Evolutionary conservation across 805 yeast genomes (phyloP), one percentile per base, ranked within the genome.

Genomic region (Saccharomycopsis guyanensis): DNA sequence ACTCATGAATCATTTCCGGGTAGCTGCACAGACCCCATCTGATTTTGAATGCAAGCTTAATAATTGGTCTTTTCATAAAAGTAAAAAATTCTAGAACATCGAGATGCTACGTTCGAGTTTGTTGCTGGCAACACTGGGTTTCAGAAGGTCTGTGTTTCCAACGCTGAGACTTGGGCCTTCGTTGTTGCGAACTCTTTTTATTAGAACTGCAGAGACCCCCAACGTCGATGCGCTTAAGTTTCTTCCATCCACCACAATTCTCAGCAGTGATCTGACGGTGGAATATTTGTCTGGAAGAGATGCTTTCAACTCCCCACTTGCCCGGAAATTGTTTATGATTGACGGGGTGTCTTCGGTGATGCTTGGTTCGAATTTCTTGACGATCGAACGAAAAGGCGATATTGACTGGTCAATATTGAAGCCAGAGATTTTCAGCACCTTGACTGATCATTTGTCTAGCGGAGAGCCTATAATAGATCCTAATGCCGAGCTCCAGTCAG

Each of bases 191-290:
- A 40, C 59, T 0, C 47, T 82, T 27, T 82, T 80, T 61, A 87
- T 87, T 38, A 94, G 86, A 60, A 87, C 96, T 0, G 80, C 82
- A 29, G 77, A 80, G 25, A 87, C 96, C 0, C 96, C 96, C 1
- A 87, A 87, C 59, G 89, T 80, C 45, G 80, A 85, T 55, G 96
- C 96, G 0, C 64, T 87, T 47, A 87, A 87, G 68, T 87, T 87
- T 56, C 62, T 86, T 27, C 95, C 96, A 0, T 80, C 87, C 10
- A 76, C 73, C 63, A 68, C 70, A 38, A 75, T 86, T n/a, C 65
- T 86, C 15, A 82, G 82, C 2, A 71, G 68, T 15, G 76, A 77
- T 36, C 72, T 75, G 51, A 86, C 95, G 0, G 64, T 79, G 23
- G 96, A 87, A 62, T 83, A 79, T 55, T 66, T 82, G 34, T 72